A percentile compares a stretch with the other conserved stretches of the same genome.
These are phyloP conservation scores for Zygoascus hellenicus DNA, from an alignment of 1,139 yeast species.

Conservation along the genomic window DNA sequence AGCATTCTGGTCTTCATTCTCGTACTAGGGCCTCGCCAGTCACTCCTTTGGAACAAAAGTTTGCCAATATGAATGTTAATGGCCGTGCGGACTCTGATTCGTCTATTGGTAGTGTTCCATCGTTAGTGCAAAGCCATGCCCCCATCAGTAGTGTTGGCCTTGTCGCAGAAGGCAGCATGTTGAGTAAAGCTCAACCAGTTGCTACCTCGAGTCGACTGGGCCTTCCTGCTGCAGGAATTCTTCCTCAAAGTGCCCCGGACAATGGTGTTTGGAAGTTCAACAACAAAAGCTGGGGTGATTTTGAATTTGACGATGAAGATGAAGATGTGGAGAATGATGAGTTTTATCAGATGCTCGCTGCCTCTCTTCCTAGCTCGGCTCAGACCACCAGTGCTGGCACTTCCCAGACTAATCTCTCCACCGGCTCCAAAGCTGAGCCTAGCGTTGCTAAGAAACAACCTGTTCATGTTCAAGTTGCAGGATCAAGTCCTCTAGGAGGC, in stretches of 20 bases:
- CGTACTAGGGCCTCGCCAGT: background rate
- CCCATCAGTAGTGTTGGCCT: background rate
- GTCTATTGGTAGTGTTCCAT: conserved; percentile 26
- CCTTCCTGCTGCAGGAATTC: conserved; percentile 9
- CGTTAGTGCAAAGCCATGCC: conserved; percentile 24
- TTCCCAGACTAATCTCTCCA: conserved; percentile 2
- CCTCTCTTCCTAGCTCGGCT: conserved; percentile 13
- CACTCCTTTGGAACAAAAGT: conserved; percentile 6
- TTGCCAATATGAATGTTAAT: conserved; percentile 9
- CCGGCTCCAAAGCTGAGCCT: background rate
- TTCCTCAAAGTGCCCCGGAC: conserved; percentile 17
- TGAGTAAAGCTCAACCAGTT: background rate
- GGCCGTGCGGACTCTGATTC: conserved; percentile 17
- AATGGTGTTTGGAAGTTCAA: conserved; percentile 28
- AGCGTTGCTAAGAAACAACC: background rate
- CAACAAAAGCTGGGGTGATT: conserved; percentile 31
- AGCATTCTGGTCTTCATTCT: conserved; percentile 11
- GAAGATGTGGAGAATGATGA: conserved; percentile 19
- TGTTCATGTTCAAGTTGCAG: conserved; percentile 1
- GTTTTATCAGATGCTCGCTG: conserved; percentile 14
- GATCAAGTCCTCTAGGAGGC: background rate
- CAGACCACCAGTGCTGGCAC: conserved; percentile 3
- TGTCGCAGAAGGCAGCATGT: background rate
- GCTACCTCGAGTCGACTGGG: conserved; percentile 5
- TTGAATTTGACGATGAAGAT: conserved; percentile 30